phyloP scores from a whole-genome alignment of 2,329 filamentous ascomycete species.

The Neonectria punicea region DNA sequence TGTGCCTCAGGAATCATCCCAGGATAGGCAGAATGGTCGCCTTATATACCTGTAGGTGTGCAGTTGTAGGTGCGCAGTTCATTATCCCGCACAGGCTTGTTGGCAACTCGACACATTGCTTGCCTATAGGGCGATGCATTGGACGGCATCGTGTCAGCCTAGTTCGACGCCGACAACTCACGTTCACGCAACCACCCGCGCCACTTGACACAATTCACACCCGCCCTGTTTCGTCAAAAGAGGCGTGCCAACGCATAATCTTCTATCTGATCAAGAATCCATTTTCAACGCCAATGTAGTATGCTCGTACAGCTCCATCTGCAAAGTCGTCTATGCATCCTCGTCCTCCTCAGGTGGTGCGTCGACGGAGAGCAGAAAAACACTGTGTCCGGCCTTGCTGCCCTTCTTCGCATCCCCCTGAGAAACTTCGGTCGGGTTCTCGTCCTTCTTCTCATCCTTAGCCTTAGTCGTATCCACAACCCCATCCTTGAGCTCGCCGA shows the following conservation, averaged over 20 bases:
- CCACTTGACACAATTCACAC: conserved; percentile 6
- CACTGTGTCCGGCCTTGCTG: conserved; percentile 40
- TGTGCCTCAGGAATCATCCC: not conserved
- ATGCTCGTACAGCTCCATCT: conserved; percentile 1
- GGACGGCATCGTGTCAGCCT: conserved; percentile 17
- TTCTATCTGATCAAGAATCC: too few relatives aligned
- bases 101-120: not conserved
- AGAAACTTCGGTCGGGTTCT: conserved; percentile 28
- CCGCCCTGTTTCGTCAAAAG: not conserved
- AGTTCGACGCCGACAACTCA: conserved; percentile 4
- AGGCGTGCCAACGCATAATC: not conserved
- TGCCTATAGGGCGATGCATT: not conserved
- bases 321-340: not conserved
- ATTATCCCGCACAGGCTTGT: not conserved
- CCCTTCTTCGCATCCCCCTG: conserved; percentile 27
- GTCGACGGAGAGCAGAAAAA: conserved; percentile 50
- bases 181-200: conserved; percentile 13
- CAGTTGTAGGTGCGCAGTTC: not conserved
- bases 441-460: conserved; percentile 40
- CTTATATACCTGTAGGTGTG: conserved; percentile 2
- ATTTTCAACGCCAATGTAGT: not conserved
- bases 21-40: conserved; percentile 13
- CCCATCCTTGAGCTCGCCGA: conserved; percentile 51
- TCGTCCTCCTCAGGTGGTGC: conserved; percentile 35
- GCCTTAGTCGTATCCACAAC: conserved; percentile 50